Base-by-base conservation (phyloP, 1,284 basidiomycete species). In the Wallemia ichthyophaga region DNA sequence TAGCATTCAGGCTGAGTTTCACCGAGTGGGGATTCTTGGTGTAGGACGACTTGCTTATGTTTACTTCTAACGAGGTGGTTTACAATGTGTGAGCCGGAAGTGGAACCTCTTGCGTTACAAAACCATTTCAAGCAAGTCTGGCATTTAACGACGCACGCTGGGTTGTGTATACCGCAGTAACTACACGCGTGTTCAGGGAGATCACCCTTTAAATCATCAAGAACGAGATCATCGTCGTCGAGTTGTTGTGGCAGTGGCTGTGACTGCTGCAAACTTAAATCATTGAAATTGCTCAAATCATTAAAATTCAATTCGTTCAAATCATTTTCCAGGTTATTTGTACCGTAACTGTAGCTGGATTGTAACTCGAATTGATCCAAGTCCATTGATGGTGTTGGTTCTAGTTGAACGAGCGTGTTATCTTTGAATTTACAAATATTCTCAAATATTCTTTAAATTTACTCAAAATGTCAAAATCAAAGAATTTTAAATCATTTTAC, bases 1-100 rank as follows among this genome's bases (percentile, higher is more conserved):
- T 98, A 99, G 71, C 87, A 92, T 71, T 99, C 94, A 0, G 94
- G 94, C 0, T 85, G 84, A 0, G 92, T 98, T 70, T 98, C 94
- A 2, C 94, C 94, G 0, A 99, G 75, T 1, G 91, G 87, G 60
- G 84, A 85, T 66, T 98, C 91, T 59, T 84, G 83, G 68, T 99
- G 94, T 56, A 99, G 73, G 62, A 89, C 85, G 62, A 99, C 92
- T 69, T 98, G 92, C 73, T 96, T 96, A 73, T 99, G 94, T 72
- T 96, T 95, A 26, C 94, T 89, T 66, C 92, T 86, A 59, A 98
- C 94, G 60, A 99, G 78, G 71, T 99, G 94, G 70, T 94, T 95
- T 66, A 99, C 92, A 65, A 99, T 98, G 69, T 99, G 94, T 1
- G 89, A 95, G 1, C 91, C 92, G 0, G 91, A 92, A 1, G 91